phyloP scores from a whole-genome alignment of 2,329 filamentous ascomycete genomes.

The Phialophora chinensis region DNA sequence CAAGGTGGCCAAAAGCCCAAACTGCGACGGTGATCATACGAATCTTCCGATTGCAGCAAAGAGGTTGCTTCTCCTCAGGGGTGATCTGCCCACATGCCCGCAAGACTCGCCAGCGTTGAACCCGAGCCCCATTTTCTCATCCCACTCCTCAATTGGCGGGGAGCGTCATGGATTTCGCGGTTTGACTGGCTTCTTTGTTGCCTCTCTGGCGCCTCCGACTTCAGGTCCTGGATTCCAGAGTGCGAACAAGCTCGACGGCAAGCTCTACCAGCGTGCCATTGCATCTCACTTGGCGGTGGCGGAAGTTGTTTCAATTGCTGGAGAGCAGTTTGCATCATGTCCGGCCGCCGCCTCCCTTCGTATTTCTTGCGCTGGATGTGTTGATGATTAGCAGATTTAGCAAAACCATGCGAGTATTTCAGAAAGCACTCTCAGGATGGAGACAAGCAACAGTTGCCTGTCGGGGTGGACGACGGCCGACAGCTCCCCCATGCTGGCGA shows the following conservation, averaged over 20 bases:
- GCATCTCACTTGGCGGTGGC: neutral
- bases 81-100: neutral
- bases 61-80: neutral
- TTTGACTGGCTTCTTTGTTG: neutral
- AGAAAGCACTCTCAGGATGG: neutral
- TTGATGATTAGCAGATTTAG: neutral
- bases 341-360: neutral
- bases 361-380: neutral
- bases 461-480: neutral
- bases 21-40: neutral
- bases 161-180: neutral
- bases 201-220: neutral
- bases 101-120: neutral
- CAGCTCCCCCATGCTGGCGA: neutral
- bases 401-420: neutral
- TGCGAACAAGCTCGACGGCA: neutral
- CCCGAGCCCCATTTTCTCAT: neutral
- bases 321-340: too few species aligned
- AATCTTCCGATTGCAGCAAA: neutral
- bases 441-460: neutral
- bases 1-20: neutral
- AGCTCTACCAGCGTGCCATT: neutral
- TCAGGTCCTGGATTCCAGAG: neutral
- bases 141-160: neutral
- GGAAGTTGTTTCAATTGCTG: too few species aligned